Percentiles rank a stretch among this genome's conserved stretches.
phyloP scores from a whole-genome alignment of 345 rosid genomes.

The Microthlaspi erraticum region DNA sequence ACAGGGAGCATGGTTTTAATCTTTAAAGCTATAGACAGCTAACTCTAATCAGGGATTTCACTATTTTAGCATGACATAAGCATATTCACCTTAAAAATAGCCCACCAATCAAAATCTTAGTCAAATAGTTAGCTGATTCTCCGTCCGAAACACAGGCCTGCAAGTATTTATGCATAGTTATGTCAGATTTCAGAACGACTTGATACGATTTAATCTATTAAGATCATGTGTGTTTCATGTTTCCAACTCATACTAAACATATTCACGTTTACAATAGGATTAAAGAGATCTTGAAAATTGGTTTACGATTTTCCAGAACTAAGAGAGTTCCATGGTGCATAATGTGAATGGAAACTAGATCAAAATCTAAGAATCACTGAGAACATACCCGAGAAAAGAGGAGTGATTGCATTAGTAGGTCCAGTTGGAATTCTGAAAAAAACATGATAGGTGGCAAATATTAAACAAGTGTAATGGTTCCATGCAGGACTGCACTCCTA shows the following conservation, averaged over 20 bases:
- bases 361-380: slow-evolving; percentile 29
- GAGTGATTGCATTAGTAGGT: slow-evolving; percentile 93
- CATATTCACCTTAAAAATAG: slow-evolving; percentile 78
- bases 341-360: slow-evolving; percentile 28
- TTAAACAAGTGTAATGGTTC: slow-evolving; percentile 27
- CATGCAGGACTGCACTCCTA: slow-evolving; percentile 15
- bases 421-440: slow-evolving; percentile 92
- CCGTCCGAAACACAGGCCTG: slow-evolving; percentile 98
- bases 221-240: slow-evolving; percentile 24
- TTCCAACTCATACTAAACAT: slow-evolving; percentile 18
- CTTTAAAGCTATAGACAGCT: slow-evolving; percentile 21
- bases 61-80: slow-evolving; percentile 9
- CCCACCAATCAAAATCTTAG: slow-evolving; percentile 78
- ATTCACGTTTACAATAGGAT: not conserved
- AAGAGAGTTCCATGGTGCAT: slow-evolving; percentile 23
- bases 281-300: not conserved
- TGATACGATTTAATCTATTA: slow-evolving; percentile 15
- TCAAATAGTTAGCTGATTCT: slow-evolving; percentile 72
- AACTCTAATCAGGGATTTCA: not conserved
- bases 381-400: slow-evolving; percentile 85
- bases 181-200: slow-evolving; percentile 30
- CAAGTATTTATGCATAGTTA: slow-evolving; percentile 35
- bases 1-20: not conserved
- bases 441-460: slow-evolving; percentile 31
- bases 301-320: slow-evolving; percentile 17